Percentiles rank a stretch among this genome's conserved stretches.
Evolutionary conservation across 306 rosid genomes (phyloP).

Genomic region (Delonix regia): DNA sequence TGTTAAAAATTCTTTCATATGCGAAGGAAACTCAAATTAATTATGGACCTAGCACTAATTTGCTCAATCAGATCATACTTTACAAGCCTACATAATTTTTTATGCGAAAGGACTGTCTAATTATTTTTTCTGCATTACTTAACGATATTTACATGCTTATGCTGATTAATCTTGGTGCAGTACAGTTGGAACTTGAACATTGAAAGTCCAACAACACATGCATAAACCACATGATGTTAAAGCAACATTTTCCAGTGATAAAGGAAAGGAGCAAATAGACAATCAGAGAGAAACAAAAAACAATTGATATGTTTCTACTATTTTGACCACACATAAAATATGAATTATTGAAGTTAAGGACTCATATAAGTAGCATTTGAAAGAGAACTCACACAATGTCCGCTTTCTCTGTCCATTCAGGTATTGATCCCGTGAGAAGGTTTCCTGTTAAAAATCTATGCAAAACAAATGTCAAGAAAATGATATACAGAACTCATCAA

Average conservation of each 20-base stretch:
- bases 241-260: background rate
- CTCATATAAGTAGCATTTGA: background rate
- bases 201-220: background rate
- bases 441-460: constrained; percentile 65
- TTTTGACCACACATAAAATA: background rate
- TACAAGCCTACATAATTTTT: background rate
- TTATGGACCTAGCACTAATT: background rate
- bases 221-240: background rate
- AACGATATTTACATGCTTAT: background rate
- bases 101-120: background rate
- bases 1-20: background rate
- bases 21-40: background rate
- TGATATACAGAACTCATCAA: background rate
- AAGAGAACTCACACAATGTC: constrained; percentile 43
- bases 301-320: background rate
- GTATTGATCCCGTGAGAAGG: constrained; percentile 53
- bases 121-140: background rate
- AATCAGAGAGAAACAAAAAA: background rate
- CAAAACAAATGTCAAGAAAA: background rate
- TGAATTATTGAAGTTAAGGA: background rate
- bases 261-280: background rate
- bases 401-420: constrained; percentile 42
- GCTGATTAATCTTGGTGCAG: background rate
- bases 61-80: background rate
- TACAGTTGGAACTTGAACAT: background rate